Percentiles rank a stretch among this genome's conserved stretches.
These are phyloP conservation scores for Wickerhamiella pararugosa DNA, from an alignment of 1,139 yeast genomes.

Conservation along the genomic window DNA sequence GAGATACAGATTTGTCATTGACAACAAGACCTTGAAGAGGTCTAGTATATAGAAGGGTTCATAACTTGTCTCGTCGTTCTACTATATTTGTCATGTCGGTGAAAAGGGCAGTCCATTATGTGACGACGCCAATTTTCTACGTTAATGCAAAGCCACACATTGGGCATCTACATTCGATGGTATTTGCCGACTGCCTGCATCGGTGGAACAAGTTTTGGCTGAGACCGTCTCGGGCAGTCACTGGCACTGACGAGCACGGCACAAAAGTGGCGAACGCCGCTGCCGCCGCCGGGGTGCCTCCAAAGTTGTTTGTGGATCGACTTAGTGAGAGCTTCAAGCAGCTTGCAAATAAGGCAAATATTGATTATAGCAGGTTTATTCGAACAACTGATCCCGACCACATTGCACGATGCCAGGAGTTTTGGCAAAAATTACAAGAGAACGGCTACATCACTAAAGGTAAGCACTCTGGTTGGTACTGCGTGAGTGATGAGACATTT, in stretches of 20 bases:
- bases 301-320: conserved; percentile 58
- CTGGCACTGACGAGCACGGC: conserved; percentile 98
- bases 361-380: conserved; percentile 62
- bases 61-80: too few species aligned
- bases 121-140: conserved; percentile 90
- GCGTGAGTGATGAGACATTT: conserved; percentile 86
- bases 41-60: too few species aligned
- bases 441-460: conserved; percentile 69
- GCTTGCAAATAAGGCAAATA: conserved; percentile 41
- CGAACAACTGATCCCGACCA: conserved; percentile 87
- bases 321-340: conserved; percentile 48
- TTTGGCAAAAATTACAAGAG: conserved; percentile 51
- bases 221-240: conserved; percentile 39
- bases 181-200: conserved; percentile 60
- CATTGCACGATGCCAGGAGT: conserved; percentile 39
- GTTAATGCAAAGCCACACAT: conserved; percentile 93
- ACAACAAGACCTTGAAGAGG: background rate
- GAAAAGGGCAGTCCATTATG: conserved; percentile 23
- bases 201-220: conserved; percentile 52
- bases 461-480: conserved; percentile 85
- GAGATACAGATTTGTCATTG: conserved; percentile 10
- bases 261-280: conserved; percentile 64
- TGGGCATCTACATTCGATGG: conserved; percentile 85
- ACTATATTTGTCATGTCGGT: too few species aligned
- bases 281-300: conserved; percentile 38